Conservation (phyloP, 73 alveolate species). For the Paramecium sexaurelia region DNA sequence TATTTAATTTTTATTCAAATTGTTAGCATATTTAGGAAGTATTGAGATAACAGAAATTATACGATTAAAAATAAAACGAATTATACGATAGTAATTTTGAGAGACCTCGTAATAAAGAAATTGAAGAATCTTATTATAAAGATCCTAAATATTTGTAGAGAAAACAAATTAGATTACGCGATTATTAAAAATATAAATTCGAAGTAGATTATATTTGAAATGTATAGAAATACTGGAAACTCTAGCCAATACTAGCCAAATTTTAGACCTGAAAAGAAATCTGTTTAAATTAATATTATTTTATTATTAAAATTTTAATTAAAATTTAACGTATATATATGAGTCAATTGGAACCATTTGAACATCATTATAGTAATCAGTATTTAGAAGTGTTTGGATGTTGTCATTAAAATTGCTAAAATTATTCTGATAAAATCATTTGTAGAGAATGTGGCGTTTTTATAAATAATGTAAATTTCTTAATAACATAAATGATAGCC, state of each 20-base stretch:
- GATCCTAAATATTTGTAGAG: background rate
- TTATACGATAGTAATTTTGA: background rate
- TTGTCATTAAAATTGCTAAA: background rate
- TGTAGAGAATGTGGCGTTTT: slow-evolving; percentile 25
- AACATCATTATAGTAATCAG: slow-evolving; percentile 11
- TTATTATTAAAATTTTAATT: background rate
- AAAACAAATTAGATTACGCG: background rate
- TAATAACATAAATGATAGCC: too few species aligned
- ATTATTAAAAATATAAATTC: background rate
- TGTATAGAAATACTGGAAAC: background rate
- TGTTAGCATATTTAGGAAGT: background rate
- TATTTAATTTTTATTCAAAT: background rate
- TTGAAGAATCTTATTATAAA: background rate
- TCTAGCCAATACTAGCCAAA: background rate
- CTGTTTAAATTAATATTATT: background rate
- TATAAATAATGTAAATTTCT: slow-evolving; percentile 12
- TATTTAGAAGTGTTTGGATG: slow-evolving; percentile 19
- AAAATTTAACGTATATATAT: slow-evolving; percentile 29
- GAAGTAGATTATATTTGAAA: background rate
- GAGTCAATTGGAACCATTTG: slow-evolving; percentile 36
- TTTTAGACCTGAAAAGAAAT: background rate
- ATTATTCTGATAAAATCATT: background rate
- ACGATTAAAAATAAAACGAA: too few species aligned
- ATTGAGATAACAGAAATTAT: background rate
- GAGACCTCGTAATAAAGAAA: background rate